A percentile compares a stretch with the other conserved stretches of the same genome.
Conservation (phyloP, 352 stramenopile genomes). For the Phytophthora sp. region DNA sequence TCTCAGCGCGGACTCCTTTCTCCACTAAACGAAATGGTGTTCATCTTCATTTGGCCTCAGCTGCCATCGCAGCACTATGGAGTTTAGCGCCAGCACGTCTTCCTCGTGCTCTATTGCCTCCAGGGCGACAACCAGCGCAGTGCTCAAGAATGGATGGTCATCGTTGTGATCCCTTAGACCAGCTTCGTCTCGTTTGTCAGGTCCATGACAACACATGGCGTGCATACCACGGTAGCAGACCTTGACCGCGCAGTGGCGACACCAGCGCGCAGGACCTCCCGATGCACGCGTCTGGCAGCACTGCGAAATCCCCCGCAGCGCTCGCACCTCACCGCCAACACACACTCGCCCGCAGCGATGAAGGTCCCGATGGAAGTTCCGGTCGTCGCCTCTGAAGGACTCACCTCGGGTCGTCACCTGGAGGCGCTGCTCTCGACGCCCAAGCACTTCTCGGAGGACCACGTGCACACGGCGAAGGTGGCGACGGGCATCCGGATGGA, state of each 20-base stretch:
- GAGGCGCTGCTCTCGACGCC: constrained; percentile 33
- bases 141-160: too few species aligned
- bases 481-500: constrained; percentile 47
- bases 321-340: neutral
- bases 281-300: neutral
- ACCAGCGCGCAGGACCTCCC: neutral
- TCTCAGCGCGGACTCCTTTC: too few species aligned
- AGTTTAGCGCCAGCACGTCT: too few species aligned
- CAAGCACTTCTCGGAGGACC: constrained; percentile 30
- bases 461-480: constrained; percentile 31
- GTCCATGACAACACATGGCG: constrained; percentile 21
- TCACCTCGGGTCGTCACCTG: constrained; percentile 33
- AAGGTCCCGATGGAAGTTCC: constrained; percentile 25
- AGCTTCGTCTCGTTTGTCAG: constrained; percentile 23
- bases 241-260: constrained; percentile 6
- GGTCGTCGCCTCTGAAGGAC: constrained; percentile 19
- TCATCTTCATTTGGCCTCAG: too few species aligned
- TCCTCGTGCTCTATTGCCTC: too few species aligned
- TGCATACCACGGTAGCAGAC: constrained; percentile 10
- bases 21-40: too few species aligned
- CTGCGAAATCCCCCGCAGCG: constrained; percentile 3
- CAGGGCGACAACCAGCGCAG: too few species aligned
- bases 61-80: too few species aligned
- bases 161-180: neutral
- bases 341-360: constrained; percentile 2